A percentile compares a stretch with the other conserved stretches of the same genome.
Conservation (phyloP, 2,329 filamentous ascomycete species). For the Tolypocladium ovalisporum region DNA sequence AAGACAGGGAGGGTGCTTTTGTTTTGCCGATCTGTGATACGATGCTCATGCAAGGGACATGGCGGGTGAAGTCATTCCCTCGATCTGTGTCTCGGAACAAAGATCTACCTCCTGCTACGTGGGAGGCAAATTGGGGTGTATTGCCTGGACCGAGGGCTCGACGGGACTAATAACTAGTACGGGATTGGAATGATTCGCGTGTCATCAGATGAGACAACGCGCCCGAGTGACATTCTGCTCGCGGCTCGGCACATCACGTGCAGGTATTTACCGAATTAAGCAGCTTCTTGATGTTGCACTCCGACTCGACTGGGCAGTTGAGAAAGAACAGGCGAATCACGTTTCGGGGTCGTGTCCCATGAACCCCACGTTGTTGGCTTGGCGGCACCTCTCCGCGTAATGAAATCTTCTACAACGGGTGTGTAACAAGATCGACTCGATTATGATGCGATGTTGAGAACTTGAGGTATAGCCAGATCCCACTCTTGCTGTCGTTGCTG, state of each 20-base stretch:
- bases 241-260: neutral
- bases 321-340: neutral
- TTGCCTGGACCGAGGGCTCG: too few relatives aligned
- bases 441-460: neutral
- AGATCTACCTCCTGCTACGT: neutral
- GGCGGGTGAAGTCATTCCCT: neutral
- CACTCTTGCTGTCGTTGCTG: neutral
- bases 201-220: neutral
- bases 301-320: neutral
- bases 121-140: neutral
- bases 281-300: neutral
- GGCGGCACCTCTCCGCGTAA: too few relatives aligned
- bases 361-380: neutral
- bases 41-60: neutral
- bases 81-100: neutral
- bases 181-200: neutral
- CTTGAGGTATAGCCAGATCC: neutral
- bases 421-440: neutral
- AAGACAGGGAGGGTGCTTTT: neutral
- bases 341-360: neutral
- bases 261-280: too few relatives aligned
- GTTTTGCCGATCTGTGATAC: neutral
- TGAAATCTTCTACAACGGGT: too few relatives aligned
- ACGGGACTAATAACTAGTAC: neutral
- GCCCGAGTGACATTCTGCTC: neutral